Base-by-base conservation (phyloP, 2,329 filamentous ascomycete genomes). In the Aspergillus tamarii region DNA sequence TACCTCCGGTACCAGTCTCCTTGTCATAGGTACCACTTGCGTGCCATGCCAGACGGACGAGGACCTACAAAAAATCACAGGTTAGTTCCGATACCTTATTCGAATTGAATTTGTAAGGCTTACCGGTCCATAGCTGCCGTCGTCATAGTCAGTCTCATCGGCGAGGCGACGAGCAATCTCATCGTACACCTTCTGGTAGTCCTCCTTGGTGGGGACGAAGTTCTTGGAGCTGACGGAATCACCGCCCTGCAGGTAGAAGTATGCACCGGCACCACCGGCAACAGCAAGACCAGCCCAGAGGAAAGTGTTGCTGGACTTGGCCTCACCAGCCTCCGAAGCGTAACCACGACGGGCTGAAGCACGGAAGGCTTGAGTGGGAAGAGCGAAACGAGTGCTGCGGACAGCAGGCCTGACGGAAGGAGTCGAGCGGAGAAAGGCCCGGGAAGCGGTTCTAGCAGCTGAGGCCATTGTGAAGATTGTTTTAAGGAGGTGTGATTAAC, bases 171-270 rank as follows among this genome's bases (percentile, higher is more conserved):
- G 81, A 61, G 94, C 94, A 72, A 98, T 89, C 75, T 89, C 90
- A 78, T 97, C 87, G 84, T 98, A 98, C 60, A 98, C 92, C 81
- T 92, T 91, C 85, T 97, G 93, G 85, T 97, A 98, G 81, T 99
- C 93, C 73, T 90, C 89, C 81, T 91, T 88, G 74, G 87, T 91
- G 65, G 93, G 92, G 58, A 83, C 87, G 82, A 94, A 90, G 70
- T 87, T 77, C 75, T 74, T 72, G 59, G 83, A 64, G 82, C 76
- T 64, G 26, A 67, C 57, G 55, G 66, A 65, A 57, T 79, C 79
- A 64, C 80, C 78, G 62, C 82, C 82, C 72, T 85, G 84, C 77
- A 87, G 83, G 71, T 82, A 85, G 78, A 89, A 89, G 79, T 86
- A 88, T 77, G 85, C 91, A 64, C 85, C 89, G 69, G 85, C 89